Base-by-base conservation (phyloP, 2,329 filamentous ascomycete species). In the Plenodomus biglobosus region DNA sequence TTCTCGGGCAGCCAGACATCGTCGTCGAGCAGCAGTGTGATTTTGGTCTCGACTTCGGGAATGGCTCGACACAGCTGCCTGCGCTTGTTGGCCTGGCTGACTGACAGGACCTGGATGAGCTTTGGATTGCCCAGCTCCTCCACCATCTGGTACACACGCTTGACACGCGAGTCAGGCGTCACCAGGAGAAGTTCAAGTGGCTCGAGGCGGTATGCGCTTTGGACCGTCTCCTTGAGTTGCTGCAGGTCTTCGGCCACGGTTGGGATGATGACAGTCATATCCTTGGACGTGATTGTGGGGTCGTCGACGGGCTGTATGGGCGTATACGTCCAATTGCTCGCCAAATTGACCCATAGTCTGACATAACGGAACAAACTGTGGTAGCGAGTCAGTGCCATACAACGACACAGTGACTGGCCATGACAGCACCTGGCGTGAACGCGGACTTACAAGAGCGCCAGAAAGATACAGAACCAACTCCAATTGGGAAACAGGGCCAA, bases 261-360 rank as follows among this genome's bases (percentile, higher is more conserved):
- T 7, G 92, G 92, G 52, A 96, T 88, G 62, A 97, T 89, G 56
- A 96, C 90, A 5, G 92, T 96, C 64, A 96, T 91, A 81, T 97
- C 90, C 60, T 88, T 76, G 27, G 85, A 82, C 21, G 85, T 90
- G 69, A 91, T 86, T 38, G 80, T 85, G n/a, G 92, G 90, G 55
- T 90, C 88, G 49, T 84, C 83, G 35, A 90, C 87, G 45, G 92
- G 87, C 36, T 88, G 88, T 53, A 91, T 88, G 20, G 92, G 91
- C 72, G 85, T 88, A 76, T 95, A 96, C 10, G 79, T 79, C 88
- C 90, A 92, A 62, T 88, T 90, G 39, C 70, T 71, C 62, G 88
- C 76, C 64, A 89, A 84, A 70, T 96, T 94, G 61, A 95, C 85
- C 62, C 95, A 78, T 59, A 95, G 81, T 57, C 92, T 88, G 52